These are phyloP conservation scores for Avena atlantica DNA, from an alignment of 176 grass and related monocot species.

Conservation along the genomic window DNA sequence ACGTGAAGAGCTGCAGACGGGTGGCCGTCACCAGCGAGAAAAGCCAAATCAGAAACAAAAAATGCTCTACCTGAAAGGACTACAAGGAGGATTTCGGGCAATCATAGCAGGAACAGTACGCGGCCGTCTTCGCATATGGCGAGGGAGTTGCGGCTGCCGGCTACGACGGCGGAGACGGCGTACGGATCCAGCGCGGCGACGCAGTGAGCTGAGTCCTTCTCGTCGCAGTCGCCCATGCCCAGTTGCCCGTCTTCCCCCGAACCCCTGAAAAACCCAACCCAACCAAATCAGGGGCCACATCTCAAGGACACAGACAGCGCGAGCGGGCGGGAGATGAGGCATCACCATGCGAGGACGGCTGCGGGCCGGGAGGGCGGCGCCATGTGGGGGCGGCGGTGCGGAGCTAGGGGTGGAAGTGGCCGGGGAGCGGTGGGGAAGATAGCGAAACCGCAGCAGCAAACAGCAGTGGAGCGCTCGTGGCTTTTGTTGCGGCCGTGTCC, in stretches of 20 bases:
- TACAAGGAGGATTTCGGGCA: constrained; percentile 14
- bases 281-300: constrained; percentile 5
- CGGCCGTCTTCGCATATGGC: constrained; percentile 79
- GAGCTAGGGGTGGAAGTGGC: constrained; percentile 9
- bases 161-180: constrained; percentile 69
- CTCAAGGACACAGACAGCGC: background rate
- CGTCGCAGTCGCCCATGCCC: constrained; percentile 77
- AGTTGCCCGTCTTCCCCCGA: constrained; percentile 94
- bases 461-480: background rate
- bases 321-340: background rate
- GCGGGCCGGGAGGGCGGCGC: constrained; percentile 37
- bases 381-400: constrained; percentile 23
- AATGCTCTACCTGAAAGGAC: background rate
- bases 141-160: constrained; percentile 97
- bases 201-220: constrained; percentile 64
- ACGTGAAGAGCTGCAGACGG: constrained; percentile 79
- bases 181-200: constrained; percentile 58
- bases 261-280: constrained; percentile 51
- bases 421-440: constrained; percentile 10
- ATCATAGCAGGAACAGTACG: constrained; percentile 37
- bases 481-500: constrained; percentile 25
- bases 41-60: constrained; percentile 10
- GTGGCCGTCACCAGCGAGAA: background rate
- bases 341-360: constrained; percentile 70
- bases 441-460: constrained; percentile 32